Evolutionary conservation across 78 protist species (phyloP).

Genomic region (Speleostelium caveatum): DNA sequence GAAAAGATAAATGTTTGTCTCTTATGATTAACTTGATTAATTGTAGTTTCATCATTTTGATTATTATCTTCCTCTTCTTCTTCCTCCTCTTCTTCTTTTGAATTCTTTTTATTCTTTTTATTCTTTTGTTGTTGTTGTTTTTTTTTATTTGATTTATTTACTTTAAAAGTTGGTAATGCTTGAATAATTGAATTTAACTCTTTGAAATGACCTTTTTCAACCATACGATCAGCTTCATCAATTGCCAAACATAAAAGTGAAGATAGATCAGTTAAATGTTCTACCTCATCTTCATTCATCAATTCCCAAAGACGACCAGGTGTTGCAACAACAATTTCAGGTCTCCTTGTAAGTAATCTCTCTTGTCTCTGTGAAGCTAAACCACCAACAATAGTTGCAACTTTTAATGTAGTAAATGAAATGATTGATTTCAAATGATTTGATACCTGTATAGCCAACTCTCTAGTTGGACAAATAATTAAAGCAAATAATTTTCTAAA

Average conservation of each 20-base stretch:
- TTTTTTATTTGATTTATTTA: not conserved
- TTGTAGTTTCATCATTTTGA: constrained; percentile 1
- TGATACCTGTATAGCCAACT: constrained; percentile 76
- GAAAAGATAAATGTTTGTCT: constrained; percentile 84
- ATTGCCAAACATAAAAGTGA: constrained; percentile 77
- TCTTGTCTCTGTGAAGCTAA: constrained; percentile 84
- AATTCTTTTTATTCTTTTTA: not conserved
- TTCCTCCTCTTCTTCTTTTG: constrained; percentile 11
- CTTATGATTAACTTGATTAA: not conserved
- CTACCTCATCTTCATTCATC: constrained; percentile 49
- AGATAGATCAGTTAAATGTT: constrained; percentile 38
- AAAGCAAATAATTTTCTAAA: constrained; percentile 42
- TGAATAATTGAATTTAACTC: constrained; percentile 80
- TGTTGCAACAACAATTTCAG: constrained; percentile 91
- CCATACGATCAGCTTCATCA: constrained; percentile 93
- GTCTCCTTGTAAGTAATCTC: constrained; percentile 66
- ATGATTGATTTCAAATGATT: constrained; percentile 77
- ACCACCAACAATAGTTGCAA: constrained; percentile 88
- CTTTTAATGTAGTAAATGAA: constrained; percentile 41
- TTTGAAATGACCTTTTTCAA: constrained; percentile 83
- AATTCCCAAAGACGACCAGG: constrained; percentile 92
- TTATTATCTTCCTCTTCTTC: constrained; percentile 43
- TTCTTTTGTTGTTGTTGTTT: constrained; percentile 11
- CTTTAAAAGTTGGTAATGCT: constrained; percentile 9
- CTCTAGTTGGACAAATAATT: constrained; percentile 79